Percentiles rank a stretch among this genome's conserved stretches.
phyloP scores from a whole-genome alignment of 2,329 filamentous ascomycete genomes.

The Exserohilum turcica region DNA sequence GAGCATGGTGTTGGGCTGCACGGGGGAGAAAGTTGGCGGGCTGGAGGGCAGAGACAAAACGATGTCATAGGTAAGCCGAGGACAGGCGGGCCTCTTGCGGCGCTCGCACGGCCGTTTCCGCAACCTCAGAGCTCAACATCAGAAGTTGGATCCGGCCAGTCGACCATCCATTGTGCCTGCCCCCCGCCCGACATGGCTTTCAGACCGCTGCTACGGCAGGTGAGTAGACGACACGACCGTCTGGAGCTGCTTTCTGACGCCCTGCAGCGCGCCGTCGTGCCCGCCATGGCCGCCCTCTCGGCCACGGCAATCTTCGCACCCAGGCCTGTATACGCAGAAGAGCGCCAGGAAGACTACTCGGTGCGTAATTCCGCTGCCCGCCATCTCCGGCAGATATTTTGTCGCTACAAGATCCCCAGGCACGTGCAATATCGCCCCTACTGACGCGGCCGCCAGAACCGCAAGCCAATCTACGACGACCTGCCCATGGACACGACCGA shows the following conservation, averaged over 20 bases:
- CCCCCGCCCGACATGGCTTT: constrained; percentile 56
- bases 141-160: constrained; percentile 17
- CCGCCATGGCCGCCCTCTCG: constrained; percentile 52
- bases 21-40: constrained; percentile 7
- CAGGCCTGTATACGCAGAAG: constrained; percentile 57
- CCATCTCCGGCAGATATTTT: background rate
- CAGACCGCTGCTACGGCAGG: constrained; percentile 59
- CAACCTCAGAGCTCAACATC: constrained; percentile 31
- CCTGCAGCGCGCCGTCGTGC: constrained; percentile 55
- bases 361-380: constrained; percentile 18
- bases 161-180: constrained; percentile 43
- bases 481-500: constrained; percentile 46
- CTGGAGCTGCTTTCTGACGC: constrained; percentile 12
- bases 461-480: constrained; percentile 79
- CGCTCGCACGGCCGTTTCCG: constrained; percentile 14
- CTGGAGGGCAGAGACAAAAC: constrained; percentile 4
- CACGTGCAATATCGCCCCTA: background rate
- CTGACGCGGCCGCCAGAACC: constrained; percentile 29
- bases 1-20: constrained; percentile 47
- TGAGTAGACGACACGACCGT: constrained; percentile 35
- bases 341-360: constrained; percentile 28
- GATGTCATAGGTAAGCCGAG: constrained; percentile 28
- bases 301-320: constrained; percentile 55
- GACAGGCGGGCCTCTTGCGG: constrained; percentile 9
- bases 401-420: background rate